Percentiles rank a stretch among this genome's conserved stretches.
Evolutionary conservation across 1,284 basidiomycete species (phyloP).

Genomic region (Exobasidium cylindrosporum): DNA sequence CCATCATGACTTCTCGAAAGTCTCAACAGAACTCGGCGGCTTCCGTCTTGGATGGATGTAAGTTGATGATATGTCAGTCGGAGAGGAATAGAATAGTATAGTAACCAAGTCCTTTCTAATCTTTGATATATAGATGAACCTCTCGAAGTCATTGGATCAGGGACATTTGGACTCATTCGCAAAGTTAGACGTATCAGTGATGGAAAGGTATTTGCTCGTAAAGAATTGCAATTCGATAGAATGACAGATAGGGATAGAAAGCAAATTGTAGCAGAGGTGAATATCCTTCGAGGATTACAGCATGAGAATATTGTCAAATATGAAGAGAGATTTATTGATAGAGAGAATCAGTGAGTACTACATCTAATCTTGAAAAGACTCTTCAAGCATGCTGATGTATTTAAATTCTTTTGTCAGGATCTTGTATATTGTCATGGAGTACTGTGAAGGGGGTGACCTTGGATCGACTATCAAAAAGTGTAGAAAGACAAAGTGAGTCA

Average conservation of each 20-base stretch:
- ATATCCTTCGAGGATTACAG: conserved; percentile 88
- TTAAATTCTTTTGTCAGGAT: conserved; percentile 17
- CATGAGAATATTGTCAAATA: conserved; percentile 95
- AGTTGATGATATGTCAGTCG: neutral
- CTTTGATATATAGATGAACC: conserved; percentile 63
- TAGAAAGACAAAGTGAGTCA: conserved; percentile 63
- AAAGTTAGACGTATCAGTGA: conserved; percentile 83
- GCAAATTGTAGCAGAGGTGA: conserved; percentile 96
- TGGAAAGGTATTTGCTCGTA: conserved; percentile 83
- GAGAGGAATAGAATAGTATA: neutral
- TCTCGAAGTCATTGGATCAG: conserved; percentile 87
- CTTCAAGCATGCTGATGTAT: neutral
- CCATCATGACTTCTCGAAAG: neutral
- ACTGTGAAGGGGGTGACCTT: conserved; percentile 89
- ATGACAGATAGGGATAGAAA: conserved; percentile 89
- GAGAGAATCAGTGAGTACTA: conserved; percentile 61
- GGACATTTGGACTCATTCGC: conserved; percentile 93
- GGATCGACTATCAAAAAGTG: conserved; percentile 78
- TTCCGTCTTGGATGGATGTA: neutral
- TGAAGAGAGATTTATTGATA: conserved; percentile 84
- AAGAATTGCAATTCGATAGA: conserved; percentile 90
- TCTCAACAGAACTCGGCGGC: neutral
- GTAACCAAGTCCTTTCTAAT: neutral
- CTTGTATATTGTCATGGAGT: conserved; percentile 57
- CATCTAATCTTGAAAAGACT: too few relatives aligned